These are phyloP conservation scores for Cryptococcus wingfieldii DNA, from an alignment of 1,284 basidiomycete genomes.

Conservation along the genomic window DNA sequence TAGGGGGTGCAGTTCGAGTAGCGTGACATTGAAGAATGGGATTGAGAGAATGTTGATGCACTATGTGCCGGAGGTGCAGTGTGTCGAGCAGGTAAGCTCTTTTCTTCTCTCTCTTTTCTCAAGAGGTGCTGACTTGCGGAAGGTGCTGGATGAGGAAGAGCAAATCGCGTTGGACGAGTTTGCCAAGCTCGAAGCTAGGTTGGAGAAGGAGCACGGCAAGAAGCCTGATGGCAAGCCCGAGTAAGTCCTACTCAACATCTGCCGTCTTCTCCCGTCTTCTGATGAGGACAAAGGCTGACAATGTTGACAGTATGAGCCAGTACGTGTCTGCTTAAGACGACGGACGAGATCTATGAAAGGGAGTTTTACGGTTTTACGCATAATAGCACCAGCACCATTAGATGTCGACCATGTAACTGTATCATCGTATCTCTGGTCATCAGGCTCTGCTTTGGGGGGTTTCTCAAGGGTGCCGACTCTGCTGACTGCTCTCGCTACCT, in stretches of 20 bases:
- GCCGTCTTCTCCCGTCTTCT: too few species aligned
- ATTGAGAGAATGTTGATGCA: conserved; percentile 99
- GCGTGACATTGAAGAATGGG: conserved; percentile 90
- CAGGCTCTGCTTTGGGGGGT: too few species aligned
- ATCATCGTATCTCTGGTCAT: neutral
- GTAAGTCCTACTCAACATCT: conserved; percentile 4
- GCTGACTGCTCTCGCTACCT: too few species aligned
- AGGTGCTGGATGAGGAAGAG: conserved; percentile 90
- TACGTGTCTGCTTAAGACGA: too few species aligned
- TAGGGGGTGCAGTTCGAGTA: conserved; percentile 85
- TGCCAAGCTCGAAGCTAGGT: conserved; percentile 76
- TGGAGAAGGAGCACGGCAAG: conserved; percentile 55
- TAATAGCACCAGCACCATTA: neutral
- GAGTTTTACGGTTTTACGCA: neutral
- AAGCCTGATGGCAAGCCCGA: conserved; percentile 20
- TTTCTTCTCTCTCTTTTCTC: conserved; percentile 1
- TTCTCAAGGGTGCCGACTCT: too few species aligned
- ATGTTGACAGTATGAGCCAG: too few species aligned
- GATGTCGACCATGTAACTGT: neutral
- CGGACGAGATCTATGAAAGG: neutral
- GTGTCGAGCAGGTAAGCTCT: conserved; percentile 79
- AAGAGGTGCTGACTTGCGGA: neutral
- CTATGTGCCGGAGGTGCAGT: conserved; percentile 95
- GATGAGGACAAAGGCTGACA: too few species aligned
- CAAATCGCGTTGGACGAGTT: conserved; percentile 84